Conservation (phyloP, 2,329 filamentous ascomycete species). For the Cadophora malorum region DNA sequence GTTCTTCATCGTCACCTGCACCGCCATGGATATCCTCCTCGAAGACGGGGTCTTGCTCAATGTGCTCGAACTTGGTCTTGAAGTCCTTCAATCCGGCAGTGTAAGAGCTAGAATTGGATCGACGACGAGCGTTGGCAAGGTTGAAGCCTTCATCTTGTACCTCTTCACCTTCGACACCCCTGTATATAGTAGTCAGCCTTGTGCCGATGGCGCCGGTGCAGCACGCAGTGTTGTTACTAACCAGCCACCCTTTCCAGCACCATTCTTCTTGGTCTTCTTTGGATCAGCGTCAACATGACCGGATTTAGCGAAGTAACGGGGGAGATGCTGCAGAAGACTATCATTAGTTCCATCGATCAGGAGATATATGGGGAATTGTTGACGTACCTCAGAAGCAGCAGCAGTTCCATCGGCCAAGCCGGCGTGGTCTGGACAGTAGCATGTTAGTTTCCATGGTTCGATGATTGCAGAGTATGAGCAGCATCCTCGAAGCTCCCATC, state of each 20-base stretch:
- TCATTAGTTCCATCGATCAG: slow-evolving; percentile 21
- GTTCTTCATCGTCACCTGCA: slow-evolving; percentile 48
- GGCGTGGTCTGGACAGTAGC: slow-evolving; percentile 66
- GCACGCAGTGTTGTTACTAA: slow-evolving; percentile 53
- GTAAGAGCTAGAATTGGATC: slow-evolving; percentile 86
- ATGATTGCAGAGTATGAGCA: not conserved
- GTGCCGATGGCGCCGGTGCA: slow-evolving; percentile 20
- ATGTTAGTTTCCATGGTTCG: slow-evolving; percentile 10
- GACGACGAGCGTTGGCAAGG: slow-evolving; percentile 84
- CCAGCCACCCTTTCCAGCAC: slow-evolving; percentile 93
- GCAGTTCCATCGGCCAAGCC: slow-evolving; percentile 74
- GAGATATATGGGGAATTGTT: slow-evolving; percentile 9
- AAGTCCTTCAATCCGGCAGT: slow-evolving; percentile 75
- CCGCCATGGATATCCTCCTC: slow-evolving; percentile 87
- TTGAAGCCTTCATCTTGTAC: slow-evolving; percentile 84
- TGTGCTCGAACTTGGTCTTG: slow-evolving; percentile 95
- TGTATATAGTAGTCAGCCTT: slow-evolving; percentile 48
- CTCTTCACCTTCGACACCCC: slow-evolving; percentile 86
- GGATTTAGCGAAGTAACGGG: slow-evolving; percentile 91
- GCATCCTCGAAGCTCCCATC: slow-evolving; percentile 2
- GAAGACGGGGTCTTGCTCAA: slow-evolving; percentile 89
- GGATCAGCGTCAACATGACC: slow-evolving; percentile 83
- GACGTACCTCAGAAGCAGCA: slow-evolving; percentile 45
- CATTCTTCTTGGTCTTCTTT: slow-evolving; percentile 96
- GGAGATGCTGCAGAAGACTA: slow-evolving; percentile 65